Conservation (phyloP, 257 asterid genomes). For the Striga asiatica region DNA sequence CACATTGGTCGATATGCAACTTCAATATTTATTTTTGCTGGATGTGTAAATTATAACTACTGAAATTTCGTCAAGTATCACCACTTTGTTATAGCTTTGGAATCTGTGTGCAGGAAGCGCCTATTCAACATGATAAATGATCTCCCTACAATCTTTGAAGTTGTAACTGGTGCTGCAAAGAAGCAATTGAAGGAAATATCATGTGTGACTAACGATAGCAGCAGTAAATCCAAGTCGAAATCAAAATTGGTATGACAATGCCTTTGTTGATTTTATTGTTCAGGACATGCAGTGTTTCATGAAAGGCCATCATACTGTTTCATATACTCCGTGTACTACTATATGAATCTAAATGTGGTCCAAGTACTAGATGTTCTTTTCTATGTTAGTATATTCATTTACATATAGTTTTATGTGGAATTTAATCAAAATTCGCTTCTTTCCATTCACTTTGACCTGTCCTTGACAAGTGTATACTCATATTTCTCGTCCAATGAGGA, state of each 20-base stretch:
- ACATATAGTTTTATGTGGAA: background rate
- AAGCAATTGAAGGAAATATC: slow-evolving; percentile 60
- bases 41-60: slow-evolving; percentile 3
- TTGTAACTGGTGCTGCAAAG: slow-evolving; percentile 64
- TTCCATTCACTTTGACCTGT: background rate
- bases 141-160: slow-evolving; percentile 69
- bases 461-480: too few species aligned
- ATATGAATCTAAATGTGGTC: slow-evolving; percentile 5
- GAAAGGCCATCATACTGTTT: background rate
- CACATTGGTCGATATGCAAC: background rate
- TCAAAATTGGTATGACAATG: slow-evolving; percentile 30
- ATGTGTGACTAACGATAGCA: slow-evolving; percentile 40
- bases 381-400: background rate
- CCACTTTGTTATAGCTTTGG: slow-evolving; percentile 10
- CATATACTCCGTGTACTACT: too few species aligned
- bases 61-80: background rate
- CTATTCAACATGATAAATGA: slow-evolving; percentile 76
- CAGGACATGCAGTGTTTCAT: background rate
- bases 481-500: too few species aligned
- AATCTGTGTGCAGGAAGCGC: slow-evolving; percentile 53
- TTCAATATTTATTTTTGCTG: slow-evolving; percentile 6
- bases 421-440: background rate
- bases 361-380: background rate
- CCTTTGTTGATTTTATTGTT: background rate
- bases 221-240: slow-evolving; percentile 56